Evolutionary conservation across 805 yeast species (phyloP), one percentile per base, ranked within the genome.

Genomic region (Candida methanosorbosa): DNA sequence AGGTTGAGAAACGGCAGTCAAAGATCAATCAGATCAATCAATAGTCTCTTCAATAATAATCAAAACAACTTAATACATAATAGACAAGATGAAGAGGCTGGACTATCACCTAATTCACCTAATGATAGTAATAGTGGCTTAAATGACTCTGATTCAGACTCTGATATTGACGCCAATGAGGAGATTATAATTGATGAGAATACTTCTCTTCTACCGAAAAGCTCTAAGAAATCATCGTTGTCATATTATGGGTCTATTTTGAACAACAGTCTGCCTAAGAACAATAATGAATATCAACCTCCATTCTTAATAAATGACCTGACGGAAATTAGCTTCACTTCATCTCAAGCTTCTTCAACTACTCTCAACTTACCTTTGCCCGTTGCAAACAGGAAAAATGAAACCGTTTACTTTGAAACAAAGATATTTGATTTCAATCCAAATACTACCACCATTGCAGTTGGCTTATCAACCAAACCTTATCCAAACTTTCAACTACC

Each of bases 401-500:
- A 74, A 33, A 70, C 74, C 0, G 72, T 79, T 8, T 82, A 82
- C 50, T 82, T 79, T 50, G 94, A 82, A 53, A 68, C 66, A 9
- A 75, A 75, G 44, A 45, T 74, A 1, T 68, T 60, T 44, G 67
- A 61, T 15, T 57, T 62, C 29, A 39, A 52, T 32, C 47, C 51
- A 44, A 58, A 63, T 3, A 71, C 69, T 36, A 67, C 78, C 1
- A 69, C 70, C 24, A 66, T 81, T 37, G 67, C 80, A 21, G 64
- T 82, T 31, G 92, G 94, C 0, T 59, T 82, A 19, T 70, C 74
- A 9, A 76, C 90, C 0, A 72, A 69, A 42, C 90, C 92, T 2
- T 80, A 80, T 46, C 92, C 94, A 2, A 65, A 70, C 38, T 83
- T 81, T 54, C 64, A 84, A 43, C 62, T 79, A 12, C 94, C 94